Conservation (phyloP, 768 basidiomycete species). For the Sporobolomyces phaffii region DNA sequence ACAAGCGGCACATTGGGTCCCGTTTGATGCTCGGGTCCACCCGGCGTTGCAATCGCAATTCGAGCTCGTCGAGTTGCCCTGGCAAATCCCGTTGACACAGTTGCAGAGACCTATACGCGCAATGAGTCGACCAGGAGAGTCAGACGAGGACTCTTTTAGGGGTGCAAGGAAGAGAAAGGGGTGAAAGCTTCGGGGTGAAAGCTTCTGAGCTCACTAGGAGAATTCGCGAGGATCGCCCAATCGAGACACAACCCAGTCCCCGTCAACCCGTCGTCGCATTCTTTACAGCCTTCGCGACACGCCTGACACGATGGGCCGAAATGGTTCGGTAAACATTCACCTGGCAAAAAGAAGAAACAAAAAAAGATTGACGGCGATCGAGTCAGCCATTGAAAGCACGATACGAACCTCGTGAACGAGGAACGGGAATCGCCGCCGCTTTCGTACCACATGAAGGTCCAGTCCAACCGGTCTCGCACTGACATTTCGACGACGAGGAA, state of each 20-base stretch:
- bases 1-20: conserved; percentile 71
- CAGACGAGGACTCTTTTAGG: conserved; percentile 46
- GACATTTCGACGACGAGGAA: no score
- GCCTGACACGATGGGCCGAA: conserved; percentile 67
- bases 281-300: conserved; percentile 63
- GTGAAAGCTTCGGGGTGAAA: neutral
- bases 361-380: no score
- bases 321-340: conserved; percentile 65
- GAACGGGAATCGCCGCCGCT: no score
- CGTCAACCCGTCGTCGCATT: conserved; percentile 72
- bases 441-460: conserved; percentile 66
- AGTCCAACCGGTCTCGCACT: conserved; percentile 66
- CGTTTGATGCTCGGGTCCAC: conserved; percentile 59
- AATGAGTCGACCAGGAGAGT: neutral
- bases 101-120: conserved; percentile 57
- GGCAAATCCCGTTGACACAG: conserved; percentile 74
- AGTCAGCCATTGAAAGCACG: no score
- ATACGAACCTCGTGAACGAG: no score
- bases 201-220: conserved; percentile 19
- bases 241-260: conserved; percentile 68
- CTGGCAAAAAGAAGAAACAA: conserved; percentile 47
- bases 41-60: conserved; percentile 72
- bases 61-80: conserved; percentile 50
- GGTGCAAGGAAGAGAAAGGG: neutral
- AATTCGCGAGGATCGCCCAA: conserved; percentile 43